Evolutionary conservation across 1,284 basidiomycete species (phyloP).

Genomic region (Flammula alnicola): DNA sequence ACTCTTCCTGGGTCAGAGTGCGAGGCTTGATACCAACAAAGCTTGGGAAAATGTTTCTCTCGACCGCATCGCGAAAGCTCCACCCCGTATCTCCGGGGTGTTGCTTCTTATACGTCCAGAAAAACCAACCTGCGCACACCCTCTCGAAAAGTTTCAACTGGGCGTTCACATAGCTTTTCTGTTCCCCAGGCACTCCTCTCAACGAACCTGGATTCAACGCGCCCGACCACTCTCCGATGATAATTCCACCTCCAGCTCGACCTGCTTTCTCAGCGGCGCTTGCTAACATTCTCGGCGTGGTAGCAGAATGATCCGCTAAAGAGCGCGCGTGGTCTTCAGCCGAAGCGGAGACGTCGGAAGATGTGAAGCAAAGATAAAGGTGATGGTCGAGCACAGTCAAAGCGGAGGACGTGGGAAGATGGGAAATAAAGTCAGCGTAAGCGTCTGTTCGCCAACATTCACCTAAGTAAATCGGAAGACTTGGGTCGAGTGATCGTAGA

Average conservation of each 20-base stretch:
- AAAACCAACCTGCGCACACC: constrained; percentile 79
- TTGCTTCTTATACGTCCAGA: constrained; percentile 89
- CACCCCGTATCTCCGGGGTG: constrained; percentile 75
- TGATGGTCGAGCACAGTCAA: constrained; percentile 83
- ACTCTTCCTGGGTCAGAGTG: neutral
- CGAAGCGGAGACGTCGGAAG: constrained; percentile 58
- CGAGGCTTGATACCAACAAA: constrained; percentile 33
- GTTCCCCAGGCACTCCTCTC: constrained; percentile 51
- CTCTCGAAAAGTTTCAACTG: constrained; percentile 74
- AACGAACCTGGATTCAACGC: constrained; percentile 75
- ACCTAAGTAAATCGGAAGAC: constrained; percentile 71
- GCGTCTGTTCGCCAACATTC: constrained; percentile 82
- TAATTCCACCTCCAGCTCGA: constrained; percentile 57
- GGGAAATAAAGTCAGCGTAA: constrained; percentile 61
- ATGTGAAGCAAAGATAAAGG: constrained; percentile 84
- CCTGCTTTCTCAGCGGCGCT: constrained; percentile 50
- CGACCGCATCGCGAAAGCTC: constrained; percentile 74
- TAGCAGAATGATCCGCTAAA: constrained; percentile 45
- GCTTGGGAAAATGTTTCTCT: constrained; percentile 63
- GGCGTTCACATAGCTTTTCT: constrained; percentile 61
- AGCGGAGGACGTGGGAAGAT: constrained; percentile 33
- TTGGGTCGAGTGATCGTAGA: constrained; percentile 57
- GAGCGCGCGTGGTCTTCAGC: constrained; percentile 61
- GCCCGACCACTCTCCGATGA: constrained; percentile 88
- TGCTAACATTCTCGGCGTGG: constrained; percentile 46